These are phyloP conservation scores for Zangia roseola DNA, from an alignment of 768 basidiomycete genomes.

Conservation along the genomic window DNA sequence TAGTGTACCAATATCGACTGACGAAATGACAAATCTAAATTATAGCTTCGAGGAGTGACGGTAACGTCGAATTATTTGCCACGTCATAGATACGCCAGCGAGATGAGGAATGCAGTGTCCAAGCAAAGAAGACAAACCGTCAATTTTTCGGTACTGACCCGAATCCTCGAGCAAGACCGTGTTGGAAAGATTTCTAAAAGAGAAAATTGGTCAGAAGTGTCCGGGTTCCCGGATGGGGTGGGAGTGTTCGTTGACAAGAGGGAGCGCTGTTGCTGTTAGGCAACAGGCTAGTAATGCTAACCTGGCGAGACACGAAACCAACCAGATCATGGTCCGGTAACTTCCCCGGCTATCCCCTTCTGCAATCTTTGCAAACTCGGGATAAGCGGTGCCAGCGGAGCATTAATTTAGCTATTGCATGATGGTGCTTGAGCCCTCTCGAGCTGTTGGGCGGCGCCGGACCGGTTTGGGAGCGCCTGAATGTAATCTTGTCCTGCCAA, in stretches of 20 bases:
- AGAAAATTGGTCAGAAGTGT: neutral
- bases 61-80: neutral
- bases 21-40: too few relatives aligned
- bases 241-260: neutral
- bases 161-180: neutral
- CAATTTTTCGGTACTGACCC: neutral
- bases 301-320: neutral
- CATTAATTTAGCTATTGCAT: neutral
- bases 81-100: neutral
- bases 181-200: neutral
- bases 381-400: slow-evolving; percentile 1
- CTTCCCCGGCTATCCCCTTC: neutral
- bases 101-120: neutral
- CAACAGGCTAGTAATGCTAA: neutral
- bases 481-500: too few relatives aligned
- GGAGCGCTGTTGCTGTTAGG: neutral
- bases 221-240: neutral
- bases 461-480: too few relatives aligned
- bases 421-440: too few relatives aligned
- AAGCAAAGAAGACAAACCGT: neutral
- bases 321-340: slow-evolving; percentile 3
- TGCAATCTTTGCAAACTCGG: neutral
- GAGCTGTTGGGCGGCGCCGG: too few relatives aligned
- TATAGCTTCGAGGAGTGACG: neutral
- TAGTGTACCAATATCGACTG: too few relatives aligned